phyloP scores from a whole-genome alignment of 768 basidiomycete genomes.

The Hypholoma fasciculare region DNA sequence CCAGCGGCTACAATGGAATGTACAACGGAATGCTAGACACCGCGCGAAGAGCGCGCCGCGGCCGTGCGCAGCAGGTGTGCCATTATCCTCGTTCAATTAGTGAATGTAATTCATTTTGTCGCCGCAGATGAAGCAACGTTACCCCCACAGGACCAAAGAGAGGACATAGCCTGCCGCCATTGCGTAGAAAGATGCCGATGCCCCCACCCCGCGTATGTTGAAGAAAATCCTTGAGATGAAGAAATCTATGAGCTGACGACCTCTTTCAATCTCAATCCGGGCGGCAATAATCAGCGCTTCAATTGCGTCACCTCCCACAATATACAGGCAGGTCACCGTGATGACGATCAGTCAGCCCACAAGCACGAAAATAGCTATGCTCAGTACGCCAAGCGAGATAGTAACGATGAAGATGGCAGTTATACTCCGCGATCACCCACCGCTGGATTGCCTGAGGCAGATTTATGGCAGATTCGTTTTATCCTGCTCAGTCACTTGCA shows the following conservation, averaged over 20 bases:
- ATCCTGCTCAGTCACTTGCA: slow-evolving; percentile 23
- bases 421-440: slow-evolving; percentile 73
- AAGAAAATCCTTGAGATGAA: too few species aligned
- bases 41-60: slow-evolving; percentile 29
- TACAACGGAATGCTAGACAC: neutral
- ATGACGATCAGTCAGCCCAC: slow-evolving; percentile 36
- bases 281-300: slow-evolving; percentile 30
- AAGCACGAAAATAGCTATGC: slow-evolving; percentile 25
- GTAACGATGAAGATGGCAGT: slow-evolving; percentile 51
- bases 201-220: too few species aligned
- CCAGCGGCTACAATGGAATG: slow-evolving; percentile 16
- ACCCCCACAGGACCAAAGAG: slow-evolving; percentile 21
- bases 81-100: neutral
- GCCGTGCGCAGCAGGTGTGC: neutral
- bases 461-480: slow-evolving; percentile 26
- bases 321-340: slow-evolving; percentile 36
- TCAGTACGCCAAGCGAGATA: slow-evolving; percentile 36
- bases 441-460: slow-evolving; percentile 60
- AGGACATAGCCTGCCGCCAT: too few species aligned
- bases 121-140: neutral
- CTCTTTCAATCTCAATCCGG: slow-evolving; percentile 54
- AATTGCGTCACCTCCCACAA: slow-evolving; percentile 27
- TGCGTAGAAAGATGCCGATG: too few species aligned
- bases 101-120: neutral
- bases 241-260: too few species aligned